These are phyloP conservation scores for Penicillium sp. DNA, from an alignment of 2,329 filamentous ascomycete species.

Conservation along the genomic window DNA sequence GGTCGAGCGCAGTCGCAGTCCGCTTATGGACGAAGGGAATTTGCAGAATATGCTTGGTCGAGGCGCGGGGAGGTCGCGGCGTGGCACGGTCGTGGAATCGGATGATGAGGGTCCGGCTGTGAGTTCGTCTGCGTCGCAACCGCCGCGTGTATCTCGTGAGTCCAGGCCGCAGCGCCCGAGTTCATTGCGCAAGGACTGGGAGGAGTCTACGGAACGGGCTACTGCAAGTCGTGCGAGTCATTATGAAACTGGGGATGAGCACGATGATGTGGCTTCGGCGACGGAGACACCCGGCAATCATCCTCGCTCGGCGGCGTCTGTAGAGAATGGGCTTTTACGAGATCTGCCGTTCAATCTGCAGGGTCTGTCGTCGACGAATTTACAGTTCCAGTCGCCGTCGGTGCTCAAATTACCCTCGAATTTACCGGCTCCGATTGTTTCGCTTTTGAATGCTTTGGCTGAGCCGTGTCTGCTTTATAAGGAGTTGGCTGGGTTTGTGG, in stretches of 20 bases:
- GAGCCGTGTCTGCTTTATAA: slow-evolving; percentile 94
- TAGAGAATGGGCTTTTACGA: slow-evolving; percentile 71
- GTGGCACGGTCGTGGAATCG: slow-evolving; percentile 34
- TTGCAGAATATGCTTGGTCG: slow-evolving; percentile 46
- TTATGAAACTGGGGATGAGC: slow-evolving; percentile 33
- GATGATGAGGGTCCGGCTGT: slow-evolving; percentile 47
- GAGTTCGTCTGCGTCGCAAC: slow-evolving; percentile 50
- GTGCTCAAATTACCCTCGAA: slow-evolving; percentile 77
- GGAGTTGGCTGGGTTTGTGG: slow-evolving; percentile 78
- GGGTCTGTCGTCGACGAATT: slow-evolving; percentile 83
- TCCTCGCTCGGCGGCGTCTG: slow-evolving; percentile 59
- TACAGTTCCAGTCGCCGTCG: slow-evolving; percentile 74
- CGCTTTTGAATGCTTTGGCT: slow-evolving; percentile 84
- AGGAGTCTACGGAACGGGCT: slow-evolving; percentile 30
- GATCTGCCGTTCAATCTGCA: slow-evolving; percentile 93
- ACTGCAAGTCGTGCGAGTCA: slow-evolving; percentile 24
- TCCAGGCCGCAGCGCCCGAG: slow-evolving; percentile 35
- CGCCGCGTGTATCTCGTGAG: slow-evolving; percentile 23
- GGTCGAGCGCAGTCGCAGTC: slow-evolving; percentile 43
- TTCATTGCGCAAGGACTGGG: slow-evolving; percentile 32
- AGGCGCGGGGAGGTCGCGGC: slow-evolving; percentile 30
- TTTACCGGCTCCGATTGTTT: slow-evolving; percentile 82
- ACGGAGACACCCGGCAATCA: slow-evolving; percentile 41
- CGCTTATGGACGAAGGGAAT: slow-evolving; percentile 47
- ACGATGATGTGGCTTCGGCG: slow-evolving; percentile 22